Percentiles rank a stretch among this genome's conserved stretches.
Evolutionary conservation across 2,329 filamentous ascomycete genomes (phyloP).

Genomic region (Sclerotinia borealis): DNA sequence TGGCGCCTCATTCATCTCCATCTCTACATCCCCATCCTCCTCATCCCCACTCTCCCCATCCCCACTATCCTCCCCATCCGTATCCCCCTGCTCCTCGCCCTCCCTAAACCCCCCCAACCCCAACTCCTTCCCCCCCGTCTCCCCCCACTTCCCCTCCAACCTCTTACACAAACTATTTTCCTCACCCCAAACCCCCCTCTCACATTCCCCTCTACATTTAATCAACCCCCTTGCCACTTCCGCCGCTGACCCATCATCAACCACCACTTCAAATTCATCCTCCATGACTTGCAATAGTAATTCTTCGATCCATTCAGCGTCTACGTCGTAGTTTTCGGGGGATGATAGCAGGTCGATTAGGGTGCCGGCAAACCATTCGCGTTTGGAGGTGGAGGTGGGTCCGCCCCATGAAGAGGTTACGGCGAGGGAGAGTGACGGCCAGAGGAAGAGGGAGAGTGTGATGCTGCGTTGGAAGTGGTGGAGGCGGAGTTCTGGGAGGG

Average conservation of each 20-base stretch:
- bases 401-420: constrained; percentile 87
- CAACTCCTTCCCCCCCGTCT: constrained; percentile 51
- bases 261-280: constrained; percentile 89
- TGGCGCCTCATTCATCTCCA: constrained; percentile 66
- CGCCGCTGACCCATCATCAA: constrained; percentile 82
- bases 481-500: constrained; percentile 38
- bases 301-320: constrained; percentile 74
- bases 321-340: constrained; percentile 51
- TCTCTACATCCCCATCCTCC: constrained; percentile 48
- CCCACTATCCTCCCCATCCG: constrained; percentile 50
- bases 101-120: constrained; percentile 42
- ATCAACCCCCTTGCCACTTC: constrained; percentile 70
- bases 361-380: constrained; percentile 91
- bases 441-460: constrained; percentile 77
- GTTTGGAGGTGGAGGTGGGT: constrained; percentile 74
- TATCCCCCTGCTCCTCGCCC: constrained; percentile 51
- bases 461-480: constrained; percentile 78
- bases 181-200: constrained; percentile 51
- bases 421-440: constrained; percentile 82
- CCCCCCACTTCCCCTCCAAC: constrained; percentile 59
- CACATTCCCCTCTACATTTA: constrained; percentile 57
- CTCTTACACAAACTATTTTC: constrained; percentile 58
- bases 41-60: constrained; percentile 50
- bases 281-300: constrained; percentile 85
- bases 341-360: constrained; percentile 68